Evolutionary conservation across 2,329 filamentous ascomycete genomes (phyloP), one percentile per base, ranked within the genome.

Genomic region (Aspergillus awamori): DNA sequence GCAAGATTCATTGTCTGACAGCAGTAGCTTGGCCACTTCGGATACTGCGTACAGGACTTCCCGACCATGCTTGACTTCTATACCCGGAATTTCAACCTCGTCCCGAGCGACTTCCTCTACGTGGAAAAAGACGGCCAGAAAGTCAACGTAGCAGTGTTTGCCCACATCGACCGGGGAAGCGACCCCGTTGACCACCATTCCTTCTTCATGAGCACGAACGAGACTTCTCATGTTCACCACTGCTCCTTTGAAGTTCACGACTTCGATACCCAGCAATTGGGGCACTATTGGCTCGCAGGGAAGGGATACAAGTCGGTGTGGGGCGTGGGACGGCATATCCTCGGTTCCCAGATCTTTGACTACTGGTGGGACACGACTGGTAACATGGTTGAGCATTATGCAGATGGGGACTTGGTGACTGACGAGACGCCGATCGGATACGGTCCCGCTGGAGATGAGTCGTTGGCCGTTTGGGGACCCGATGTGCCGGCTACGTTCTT

Each of bases 191-290:
- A 86, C 66, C 84, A 86, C 63, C 84, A 86, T 62, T 77, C 75
- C 5, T 81, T 86, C 59, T 86, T 85, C 74, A 74, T 85, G 65
- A 70, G 62, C 17, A 64, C 67, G 0, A 69, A 69, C n/a, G 51
- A 62, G 0, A 67, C 64, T 30, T 63, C 69, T 0, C 81, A 83
- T 63, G 80, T 84, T 0, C 82, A 84, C 56, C 83, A 85, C 66
- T 77, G 76, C 39, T 76, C 72, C 0, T 85, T 83, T 53, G 83
- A 84, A 59, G 81, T 83, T 0, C 79, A 83, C 49, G 81, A 84
- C 62, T 82, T 82, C 53, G 83, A 85, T 59, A 80, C 79, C 1
- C 83, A 85, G 73, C 70, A 76, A 3, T 67, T 85, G 1, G 83
- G 83, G 0, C 83, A 85, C 64, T 77, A 83, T 55, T 84, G 80